Evolutionary conservation across 371 early-diverging fungal species (phyloP).

Genomic region (Conidiobolus incongruus): DNA sequence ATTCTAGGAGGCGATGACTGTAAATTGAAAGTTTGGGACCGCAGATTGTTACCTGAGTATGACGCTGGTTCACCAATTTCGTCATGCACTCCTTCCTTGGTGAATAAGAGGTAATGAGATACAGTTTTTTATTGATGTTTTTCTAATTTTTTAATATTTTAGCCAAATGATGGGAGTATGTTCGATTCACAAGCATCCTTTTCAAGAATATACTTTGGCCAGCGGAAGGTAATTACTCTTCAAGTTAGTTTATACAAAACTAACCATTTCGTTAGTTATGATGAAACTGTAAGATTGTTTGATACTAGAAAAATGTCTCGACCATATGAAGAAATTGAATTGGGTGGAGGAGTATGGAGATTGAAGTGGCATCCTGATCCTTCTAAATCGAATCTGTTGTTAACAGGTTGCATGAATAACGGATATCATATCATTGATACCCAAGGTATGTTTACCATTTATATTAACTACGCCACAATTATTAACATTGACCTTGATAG

Average conservation of each 20-base stretch:
- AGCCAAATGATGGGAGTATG: constrained; percentile 2
- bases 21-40: constrained; percentile 3
- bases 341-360: constrained; percentile 2
- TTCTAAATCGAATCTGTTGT: neutral
- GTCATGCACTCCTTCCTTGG: neutral
- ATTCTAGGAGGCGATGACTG: constrained; percentile 1
- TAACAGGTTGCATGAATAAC: neutral
- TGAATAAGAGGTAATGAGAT: neutral
- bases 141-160: neutral
- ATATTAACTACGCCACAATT: no score
- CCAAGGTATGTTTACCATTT: no score
- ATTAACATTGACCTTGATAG: no score
- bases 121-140: neutral
- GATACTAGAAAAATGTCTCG: neutral
- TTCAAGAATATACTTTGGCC: neutral
- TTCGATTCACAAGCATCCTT: neutral
- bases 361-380: neutral
- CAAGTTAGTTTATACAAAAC: no score
- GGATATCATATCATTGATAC: neutral
- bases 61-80: neutral
- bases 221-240: neutral
- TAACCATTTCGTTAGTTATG: neutral
- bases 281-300: constrained; percentile 1
- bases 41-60: neutral
- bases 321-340: neutral